Conservation (phyloP, 768 basidiomycete genomes). For the Macrolepiota dolichaula region DNA sequence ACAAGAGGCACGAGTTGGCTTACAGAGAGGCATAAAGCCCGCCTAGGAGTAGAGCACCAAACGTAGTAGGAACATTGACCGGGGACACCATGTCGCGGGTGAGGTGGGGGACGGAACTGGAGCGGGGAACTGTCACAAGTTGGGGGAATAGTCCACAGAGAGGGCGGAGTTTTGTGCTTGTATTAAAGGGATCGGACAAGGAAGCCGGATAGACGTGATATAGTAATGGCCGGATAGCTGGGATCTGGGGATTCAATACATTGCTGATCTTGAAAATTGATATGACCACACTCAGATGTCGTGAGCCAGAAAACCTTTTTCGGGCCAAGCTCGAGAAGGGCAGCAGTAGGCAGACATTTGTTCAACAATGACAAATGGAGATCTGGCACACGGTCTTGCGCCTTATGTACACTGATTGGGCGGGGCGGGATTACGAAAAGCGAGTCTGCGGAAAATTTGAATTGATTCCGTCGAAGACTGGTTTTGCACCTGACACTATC, state of each 20-base stretch:
- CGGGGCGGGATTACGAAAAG: neutral
- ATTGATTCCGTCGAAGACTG: neutral
- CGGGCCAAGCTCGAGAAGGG: neutral
- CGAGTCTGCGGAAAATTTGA: neutral
- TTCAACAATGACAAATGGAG: neutral
- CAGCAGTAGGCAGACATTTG: neutral
- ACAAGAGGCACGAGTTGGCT: slow-evolving; percentile 7
- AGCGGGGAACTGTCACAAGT: neutral
- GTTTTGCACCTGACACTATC: neutral
- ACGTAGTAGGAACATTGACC: slow-evolving; percentile 29
- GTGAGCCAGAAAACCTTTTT: neutral
- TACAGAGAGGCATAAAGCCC: slow-evolving; percentile 34
- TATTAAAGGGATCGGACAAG: neutral
- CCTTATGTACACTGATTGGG: neutral
- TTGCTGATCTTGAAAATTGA: neutral
- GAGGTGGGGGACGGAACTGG: neutral
- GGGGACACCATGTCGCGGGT: slow-evolving; percentile 12
- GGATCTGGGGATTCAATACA: neutral
- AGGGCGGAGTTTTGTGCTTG: neutral
- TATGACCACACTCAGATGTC: neutral
- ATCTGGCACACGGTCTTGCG: neutral
- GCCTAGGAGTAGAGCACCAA: slow-evolving; percentile 36
- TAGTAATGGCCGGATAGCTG: neutral
- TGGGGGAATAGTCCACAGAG: neutral
- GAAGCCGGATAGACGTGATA: neutral